phyloP scores from a whole-genome alignment of 1,284 basidiomycete species.

The Tilletia caries region DNA sequence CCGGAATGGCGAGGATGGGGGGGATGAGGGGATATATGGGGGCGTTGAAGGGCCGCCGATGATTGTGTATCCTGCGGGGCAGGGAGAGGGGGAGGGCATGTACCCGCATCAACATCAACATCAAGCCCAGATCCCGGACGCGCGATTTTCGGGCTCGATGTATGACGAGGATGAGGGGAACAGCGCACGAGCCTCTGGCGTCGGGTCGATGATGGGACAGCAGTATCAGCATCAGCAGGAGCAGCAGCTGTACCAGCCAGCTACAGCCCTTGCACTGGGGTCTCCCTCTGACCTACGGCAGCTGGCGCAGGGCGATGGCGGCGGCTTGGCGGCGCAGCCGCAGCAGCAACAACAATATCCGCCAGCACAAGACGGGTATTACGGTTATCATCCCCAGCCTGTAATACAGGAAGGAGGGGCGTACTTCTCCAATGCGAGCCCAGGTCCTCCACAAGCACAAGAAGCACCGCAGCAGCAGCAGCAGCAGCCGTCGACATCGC shows the following conservation, averaged over 20 bases:
- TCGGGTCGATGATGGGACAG: background rate
- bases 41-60: too few relatives aligned
- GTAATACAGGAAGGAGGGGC: background rate
- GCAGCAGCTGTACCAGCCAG: background rate
- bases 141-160: background rate
- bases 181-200: background rate
- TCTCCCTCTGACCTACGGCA: too few relatives aligned
- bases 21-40: too few relatives aligned
- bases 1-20: too few relatives aligned
- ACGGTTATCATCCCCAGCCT: background rate
- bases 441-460: background rate
- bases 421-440: background rate
- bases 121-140: background rate
- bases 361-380: background rate
- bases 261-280: background rate
- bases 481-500: background rate
- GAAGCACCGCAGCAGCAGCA: background rate
- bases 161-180: conserved; percentile 1
- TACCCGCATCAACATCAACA: background rate
- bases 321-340: too few relatives aligned
- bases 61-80: too few relatives aligned
- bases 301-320: too few relatives aligned
- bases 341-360: background rate
- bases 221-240: too few relatives aligned
- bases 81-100: too few relatives aligned